phyloP scores from a whole-genome alignment of 345 rosid species.

The Capsella bursapastoris region DNA sequence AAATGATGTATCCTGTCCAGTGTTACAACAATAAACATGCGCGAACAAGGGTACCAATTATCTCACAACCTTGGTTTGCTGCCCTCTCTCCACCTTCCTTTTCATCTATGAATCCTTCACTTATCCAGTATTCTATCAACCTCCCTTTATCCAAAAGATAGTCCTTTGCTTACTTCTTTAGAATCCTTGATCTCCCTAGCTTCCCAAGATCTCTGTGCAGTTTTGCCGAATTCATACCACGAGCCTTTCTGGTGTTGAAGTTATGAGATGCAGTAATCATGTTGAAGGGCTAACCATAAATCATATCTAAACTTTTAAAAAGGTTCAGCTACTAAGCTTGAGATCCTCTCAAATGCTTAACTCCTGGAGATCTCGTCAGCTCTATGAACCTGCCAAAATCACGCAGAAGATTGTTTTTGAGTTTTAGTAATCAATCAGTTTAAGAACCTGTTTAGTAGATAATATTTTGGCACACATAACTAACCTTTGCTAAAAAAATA shows the following conservation, averaged over 20 bases:
- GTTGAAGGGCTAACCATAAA: constrained; percentile 35
- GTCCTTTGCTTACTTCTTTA: constrained; percentile 47
- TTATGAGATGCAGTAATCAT: constrained; percentile 71
- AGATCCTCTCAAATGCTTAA: not conserved
- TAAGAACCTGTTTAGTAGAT: not conserved
- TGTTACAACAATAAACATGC: no score
- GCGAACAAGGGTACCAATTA: no score
- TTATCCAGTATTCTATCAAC: not conserved
- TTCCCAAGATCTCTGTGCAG: constrained; percentile 89
- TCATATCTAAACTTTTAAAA: not conserved
- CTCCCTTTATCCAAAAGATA: not conserved
- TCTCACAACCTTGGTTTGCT: not conserved
- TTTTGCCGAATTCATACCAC: constrained; percentile 76
- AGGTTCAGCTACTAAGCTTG: not conserved
- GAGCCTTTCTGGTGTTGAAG: constrained; percentile 89
- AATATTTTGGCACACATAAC: not conserved
- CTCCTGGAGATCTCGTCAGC: not conserved
- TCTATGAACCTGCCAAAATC: not conserved
- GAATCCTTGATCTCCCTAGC: constrained; percentile 74
- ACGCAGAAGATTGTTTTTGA: not conserved
- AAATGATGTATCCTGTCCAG: no score
- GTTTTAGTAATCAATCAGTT: constrained; percentile 6
- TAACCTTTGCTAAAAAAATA: constrained; percentile 8
- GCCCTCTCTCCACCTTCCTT: not conserved
- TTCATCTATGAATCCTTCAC: not conserved